phyloP scores from a whole-genome alignment of 306 rosid genomes.

The Castanea sativa region DNA sequence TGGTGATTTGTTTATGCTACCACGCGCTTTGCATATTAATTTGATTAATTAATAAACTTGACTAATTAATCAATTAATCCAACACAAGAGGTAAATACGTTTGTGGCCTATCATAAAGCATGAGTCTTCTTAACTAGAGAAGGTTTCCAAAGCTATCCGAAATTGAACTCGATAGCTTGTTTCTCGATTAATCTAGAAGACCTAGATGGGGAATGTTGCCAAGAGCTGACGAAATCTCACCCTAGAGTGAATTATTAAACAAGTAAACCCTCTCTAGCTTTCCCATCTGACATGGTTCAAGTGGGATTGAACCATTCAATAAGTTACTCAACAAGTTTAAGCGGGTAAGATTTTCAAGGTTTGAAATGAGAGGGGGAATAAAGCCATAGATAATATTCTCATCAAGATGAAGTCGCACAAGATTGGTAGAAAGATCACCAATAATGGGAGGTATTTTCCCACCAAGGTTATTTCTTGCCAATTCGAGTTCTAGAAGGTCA shows the following conservation, averaged over 20 bases:
- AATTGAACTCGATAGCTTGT: conserved; percentile 79
- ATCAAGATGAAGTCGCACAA: conserved; percentile 61
- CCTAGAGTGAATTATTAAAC: conserved; percentile 79
- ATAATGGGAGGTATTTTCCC: conserved; percentile 73
- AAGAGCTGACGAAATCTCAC: conserved; percentile 69
- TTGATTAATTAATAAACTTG: too few species aligned
- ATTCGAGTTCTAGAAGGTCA: conserved; percentile 68
- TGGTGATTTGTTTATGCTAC: too few species aligned
- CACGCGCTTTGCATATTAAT: too few species aligned
- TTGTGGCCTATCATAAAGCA: conserved; percentile 24
- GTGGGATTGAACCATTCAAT: conserved; percentile 77
- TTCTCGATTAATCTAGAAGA: conserved; percentile 76
- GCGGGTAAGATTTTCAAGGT: conserved; percentile 70
- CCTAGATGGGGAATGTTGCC: conserved; percentile 68
- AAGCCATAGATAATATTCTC: conserved; percentile 64
- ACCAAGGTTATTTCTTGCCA: conserved; percentile 74
- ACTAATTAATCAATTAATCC: too few species aligned
- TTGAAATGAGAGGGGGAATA: conserved; percentile 71
- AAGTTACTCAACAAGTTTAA: conserved; percentile 75
- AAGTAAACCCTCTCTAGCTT: conserved; percentile 72
- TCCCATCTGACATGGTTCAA: conserved; percentile 43
- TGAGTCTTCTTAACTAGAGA: conserved; percentile 70
- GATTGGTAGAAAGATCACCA: conserved; percentile 66
- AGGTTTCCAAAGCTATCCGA: conserved; percentile 69
- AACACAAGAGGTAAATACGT: too few species aligned